These are phyloP conservation scores for Lentinula raphanica DNA, from an alignment of 768 basidiomycete species.

Conservation along the genomic window DNA sequence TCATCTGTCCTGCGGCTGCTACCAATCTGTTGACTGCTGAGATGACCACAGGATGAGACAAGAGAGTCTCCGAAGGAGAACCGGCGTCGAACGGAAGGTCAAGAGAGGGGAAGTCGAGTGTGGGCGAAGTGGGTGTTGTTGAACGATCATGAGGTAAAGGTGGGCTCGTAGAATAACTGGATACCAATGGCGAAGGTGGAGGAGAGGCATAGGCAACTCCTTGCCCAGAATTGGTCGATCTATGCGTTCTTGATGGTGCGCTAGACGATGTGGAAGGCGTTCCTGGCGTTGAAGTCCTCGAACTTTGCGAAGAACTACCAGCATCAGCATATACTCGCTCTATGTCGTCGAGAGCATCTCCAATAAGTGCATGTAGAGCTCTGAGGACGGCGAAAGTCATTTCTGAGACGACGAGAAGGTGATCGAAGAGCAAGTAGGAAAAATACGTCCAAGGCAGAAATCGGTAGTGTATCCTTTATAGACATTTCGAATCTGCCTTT, in stretches of 20 bases:
- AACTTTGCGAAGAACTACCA: conserved; percentile 11
- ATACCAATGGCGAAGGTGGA: conserved; percentile 23
- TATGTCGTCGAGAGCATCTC: conserved; percentile 64
- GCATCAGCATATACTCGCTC: conserved; percentile 47
- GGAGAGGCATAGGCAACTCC: conserved; percentile 23
- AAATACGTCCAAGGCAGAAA: neutral
- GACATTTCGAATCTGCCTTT: neutral
- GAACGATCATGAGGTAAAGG: neutral
- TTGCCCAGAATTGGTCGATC: conserved; percentile 15
- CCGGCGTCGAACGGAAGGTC: conserved; percentile 40
- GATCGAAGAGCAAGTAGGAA: neutral
- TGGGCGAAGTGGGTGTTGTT: conserved; percentile 16
- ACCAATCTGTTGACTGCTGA: conserved; percentile 60
- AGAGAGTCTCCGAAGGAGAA: conserved; percentile 49
- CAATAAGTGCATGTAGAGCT: conserved; percentile 60
- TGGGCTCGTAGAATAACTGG: neutral
- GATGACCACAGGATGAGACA: conserved; percentile 53
- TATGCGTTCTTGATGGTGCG: conserved; percentile 14
- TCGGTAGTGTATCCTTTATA: neutral
- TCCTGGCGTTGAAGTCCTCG: conserved; percentile 7
- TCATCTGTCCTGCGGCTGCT: conserved; percentile 65
- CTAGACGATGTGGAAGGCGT: conserved; percentile 14
- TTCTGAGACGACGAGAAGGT: conserved; percentile 6
- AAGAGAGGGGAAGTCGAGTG: conserved; percentile 55
- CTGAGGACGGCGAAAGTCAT: conserved; percentile 64